A percentile compares a stretch with the other conserved stretches of the same genome.
phyloP scores from a whole-genome alignment of 176 grass and related monocot species.

The Eragrostis curvula region DNA sequence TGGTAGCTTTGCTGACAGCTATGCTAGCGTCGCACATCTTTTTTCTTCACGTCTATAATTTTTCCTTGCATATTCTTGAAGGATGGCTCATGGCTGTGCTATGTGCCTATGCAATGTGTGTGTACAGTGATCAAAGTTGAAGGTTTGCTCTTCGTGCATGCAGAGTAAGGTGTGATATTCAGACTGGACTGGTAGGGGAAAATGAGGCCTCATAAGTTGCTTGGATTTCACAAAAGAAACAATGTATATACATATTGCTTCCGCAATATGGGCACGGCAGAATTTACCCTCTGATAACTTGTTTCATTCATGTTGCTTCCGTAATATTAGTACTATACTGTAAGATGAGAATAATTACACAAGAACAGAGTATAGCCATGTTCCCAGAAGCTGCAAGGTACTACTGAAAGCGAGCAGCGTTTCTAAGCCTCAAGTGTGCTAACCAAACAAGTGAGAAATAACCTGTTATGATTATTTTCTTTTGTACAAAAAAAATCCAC shows the following conservation, averaged over 20 bases:
- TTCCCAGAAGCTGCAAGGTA: slow-evolving; percentile 24
- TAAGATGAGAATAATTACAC: slow-evolving; percentile 33
- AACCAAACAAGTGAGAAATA: slow-evolving; percentile 37
- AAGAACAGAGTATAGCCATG: slow-evolving; percentile 7
- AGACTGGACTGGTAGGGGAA: background rate
- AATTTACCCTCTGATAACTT: background rate
- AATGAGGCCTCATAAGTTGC: too few species aligned
- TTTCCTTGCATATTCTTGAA: slow-evolving; percentile 28
- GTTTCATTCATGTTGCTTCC: slow-evolving; percentile 26
- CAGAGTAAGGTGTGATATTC: background rate
- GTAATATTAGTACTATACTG: background rate
- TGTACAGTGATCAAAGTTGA: background rate
- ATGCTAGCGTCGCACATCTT: slow-evolving; percentile 4
- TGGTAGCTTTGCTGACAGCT: slow-evolving; percentile 29
- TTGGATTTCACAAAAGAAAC: too few species aligned
- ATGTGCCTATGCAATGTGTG: background rate
- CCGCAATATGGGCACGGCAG: background rate
- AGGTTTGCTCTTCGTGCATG: background rate
- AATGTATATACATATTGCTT: too few species aligned
- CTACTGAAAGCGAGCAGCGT: slow-evolving; percentile 22
- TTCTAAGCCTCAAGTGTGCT: slow-evolving; percentile 41
- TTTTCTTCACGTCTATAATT: slow-evolving; percentile 7
- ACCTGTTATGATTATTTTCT: slow-evolving; percentile 39
- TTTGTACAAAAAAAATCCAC: slow-evolving; percentile 54
- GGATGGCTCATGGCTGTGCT: too few species aligned